Conservation (phyloP, 129 eudicot species). For the Chrysanthemum seticuspe region DNA sequence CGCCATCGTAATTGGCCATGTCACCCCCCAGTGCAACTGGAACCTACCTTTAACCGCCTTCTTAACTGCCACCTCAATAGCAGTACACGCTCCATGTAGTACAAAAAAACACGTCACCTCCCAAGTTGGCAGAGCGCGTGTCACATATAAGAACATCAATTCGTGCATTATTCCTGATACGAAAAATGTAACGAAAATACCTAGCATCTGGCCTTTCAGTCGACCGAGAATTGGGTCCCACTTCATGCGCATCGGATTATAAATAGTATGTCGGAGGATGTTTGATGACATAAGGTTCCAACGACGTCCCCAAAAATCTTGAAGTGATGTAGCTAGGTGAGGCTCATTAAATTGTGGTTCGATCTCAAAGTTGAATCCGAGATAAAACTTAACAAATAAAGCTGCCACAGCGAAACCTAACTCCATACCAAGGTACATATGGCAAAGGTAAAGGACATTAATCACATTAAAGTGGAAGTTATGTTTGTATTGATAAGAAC, state of each 20-base stretch:
- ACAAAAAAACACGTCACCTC: neutral
- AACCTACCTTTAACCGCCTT: too few relatives aligned
- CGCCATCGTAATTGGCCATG: neutral
- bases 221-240: neutral
- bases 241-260: neutral
- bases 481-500: too few relatives aligned
- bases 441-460: too few relatives aligned
- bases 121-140: neutral
- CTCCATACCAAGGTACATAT: too few relatives aligned
- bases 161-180: neutral
- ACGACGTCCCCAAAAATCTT: neutral
- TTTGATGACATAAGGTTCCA: neutral
- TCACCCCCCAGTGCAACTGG: too few relatives aligned
- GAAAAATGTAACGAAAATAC: neutral
- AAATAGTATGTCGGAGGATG: neutral
- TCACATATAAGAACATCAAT: neutral
- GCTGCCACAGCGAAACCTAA: too few relatives aligned
- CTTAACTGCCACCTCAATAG: too few relatives aligned
- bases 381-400: neutral
- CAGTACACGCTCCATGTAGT: neutral
- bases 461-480: too few relatives aligned
- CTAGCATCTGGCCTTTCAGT: neutral
- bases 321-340: neutral
- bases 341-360: neutral
- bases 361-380: neutral